Conservation (phyloP, 1,284 basidiomycete species). For the Hypsizygus ulmarius region DNA sequence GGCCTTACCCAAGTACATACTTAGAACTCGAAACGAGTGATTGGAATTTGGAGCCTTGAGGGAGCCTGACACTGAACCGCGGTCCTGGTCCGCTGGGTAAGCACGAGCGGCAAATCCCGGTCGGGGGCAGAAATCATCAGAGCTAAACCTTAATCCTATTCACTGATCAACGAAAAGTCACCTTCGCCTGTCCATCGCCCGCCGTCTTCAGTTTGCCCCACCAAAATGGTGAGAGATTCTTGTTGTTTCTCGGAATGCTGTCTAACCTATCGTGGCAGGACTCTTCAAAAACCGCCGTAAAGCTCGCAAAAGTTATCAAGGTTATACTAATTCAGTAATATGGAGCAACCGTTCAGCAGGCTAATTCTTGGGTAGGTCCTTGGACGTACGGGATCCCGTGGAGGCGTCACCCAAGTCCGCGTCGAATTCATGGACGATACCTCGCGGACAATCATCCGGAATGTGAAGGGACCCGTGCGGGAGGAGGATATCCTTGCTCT, state of each 20-base stretch:
- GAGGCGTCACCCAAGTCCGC: conserved; percentile 99
- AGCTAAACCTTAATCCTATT: conserved; percentile 20
- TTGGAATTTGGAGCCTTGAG: no score
- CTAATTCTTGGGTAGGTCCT: conserved; percentile 66
- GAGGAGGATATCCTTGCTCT: conserved; percentile 97
- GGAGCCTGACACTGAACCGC: no score
- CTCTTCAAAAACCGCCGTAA: conserved; percentile 88
- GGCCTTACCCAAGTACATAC: no score
- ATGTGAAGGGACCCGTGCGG: conserved; percentile 98
- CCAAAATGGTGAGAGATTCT: conserved; percentile 14
- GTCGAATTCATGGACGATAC: conserved; percentile 99
- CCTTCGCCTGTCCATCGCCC: conserved; percentile 8
- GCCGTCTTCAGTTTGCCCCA: conserved; percentile 5
- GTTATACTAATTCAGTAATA: conserved; percentile 38
- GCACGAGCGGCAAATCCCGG: conserved; percentile 8
- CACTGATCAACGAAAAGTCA: conserved; percentile 19
- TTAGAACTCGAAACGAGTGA: no score
- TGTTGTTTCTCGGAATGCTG: background rate
- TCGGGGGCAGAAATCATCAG: conserved; percentile 13
- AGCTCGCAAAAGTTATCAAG: conserved; percentile 96
- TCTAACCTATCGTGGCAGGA: conserved; percentile 43
- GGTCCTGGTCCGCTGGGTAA: no score
- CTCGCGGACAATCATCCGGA: conserved; percentile 95
- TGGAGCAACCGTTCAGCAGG: background rate
- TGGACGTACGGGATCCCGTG: conserved; percentile 98